Percentiles rank a stretch among this genome's conserved stretches.
These are phyloP conservation scores for Scleroderma citrinum DNA, from an alignment of 768 basidiomycete genomes.

Conservation along the genomic window DNA sequence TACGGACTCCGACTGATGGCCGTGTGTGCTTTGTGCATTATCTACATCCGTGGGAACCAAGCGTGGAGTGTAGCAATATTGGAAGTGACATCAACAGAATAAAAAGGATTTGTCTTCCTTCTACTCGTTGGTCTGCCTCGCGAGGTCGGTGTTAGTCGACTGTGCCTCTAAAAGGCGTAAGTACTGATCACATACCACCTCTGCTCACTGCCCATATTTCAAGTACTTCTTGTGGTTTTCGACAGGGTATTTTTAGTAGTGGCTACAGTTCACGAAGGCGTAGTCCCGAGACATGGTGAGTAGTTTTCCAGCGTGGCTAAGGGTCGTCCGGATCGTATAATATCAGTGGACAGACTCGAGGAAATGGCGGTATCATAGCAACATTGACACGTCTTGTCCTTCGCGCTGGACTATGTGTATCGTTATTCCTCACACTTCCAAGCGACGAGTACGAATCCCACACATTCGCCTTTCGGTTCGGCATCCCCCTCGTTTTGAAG, in stretches of 20 bases:
- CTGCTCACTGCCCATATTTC: neutral
- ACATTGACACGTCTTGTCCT: neutral
- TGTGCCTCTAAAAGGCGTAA: neutral
- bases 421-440: slow-evolving; percentile 1
- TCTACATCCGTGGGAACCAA: too few relatives aligned
- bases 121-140: neutral
- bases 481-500: slow-evolving; percentile 17
- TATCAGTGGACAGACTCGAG: neutral
- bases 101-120: neutral
- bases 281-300: neutral
- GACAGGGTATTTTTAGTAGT: neutral
- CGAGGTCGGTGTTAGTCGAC: neutral
- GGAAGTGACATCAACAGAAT: neutral
- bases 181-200: neutral
- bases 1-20: too few relatives aligned
- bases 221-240: neutral
- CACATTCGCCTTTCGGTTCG: slow-evolving; percentile 13
- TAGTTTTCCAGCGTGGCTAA: neutral
- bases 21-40: too few relatives aligned
- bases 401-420: neutral
- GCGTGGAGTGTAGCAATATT: too few relatives aligned
- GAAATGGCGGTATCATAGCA: neutral
- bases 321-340: neutral
- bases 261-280: neutral
- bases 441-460: slow-evolving; percentile 3